phyloP scores from a whole-genome alignment of 1,284 basidiomycete species.

The Sanghuangporus sanghuang region DNA sequence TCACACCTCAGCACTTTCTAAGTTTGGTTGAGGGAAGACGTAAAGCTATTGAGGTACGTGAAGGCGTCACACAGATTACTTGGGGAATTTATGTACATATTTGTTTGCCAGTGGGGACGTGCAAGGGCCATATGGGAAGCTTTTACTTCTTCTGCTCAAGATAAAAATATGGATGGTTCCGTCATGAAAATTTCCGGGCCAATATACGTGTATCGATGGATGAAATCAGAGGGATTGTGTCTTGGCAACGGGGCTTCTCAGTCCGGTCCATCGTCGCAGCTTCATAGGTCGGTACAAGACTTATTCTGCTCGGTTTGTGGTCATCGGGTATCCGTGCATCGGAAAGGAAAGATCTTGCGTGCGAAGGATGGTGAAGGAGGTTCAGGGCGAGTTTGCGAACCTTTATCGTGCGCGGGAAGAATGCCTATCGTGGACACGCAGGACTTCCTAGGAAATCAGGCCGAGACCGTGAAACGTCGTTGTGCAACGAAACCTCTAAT shows the following conservation, averaged over 20 bases:
- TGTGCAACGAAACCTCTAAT: neutral
- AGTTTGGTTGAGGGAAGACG: conserved; percentile 49
- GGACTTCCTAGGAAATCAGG: neutral
- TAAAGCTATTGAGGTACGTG: conserved; percentile 64
- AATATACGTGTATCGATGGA: conserved; percentile 16
- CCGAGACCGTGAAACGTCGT: neutral
- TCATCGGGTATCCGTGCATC: neutral
- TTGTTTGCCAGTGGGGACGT: conserved; percentile 51
- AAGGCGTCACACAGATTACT: conserved; percentile 10
- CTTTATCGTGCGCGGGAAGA: conserved; percentile 4
- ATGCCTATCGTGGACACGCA: conserved; percentile 10
- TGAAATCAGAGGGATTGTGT: conserved; percentile 12
- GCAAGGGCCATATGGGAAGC: conserved; percentile 47
- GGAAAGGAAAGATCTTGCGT: neutral
- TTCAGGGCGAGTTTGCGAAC: neutral
- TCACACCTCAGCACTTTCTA: conserved; percentile 40
- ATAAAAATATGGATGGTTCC: neutral
- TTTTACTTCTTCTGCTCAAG: conserved; percentile 31
- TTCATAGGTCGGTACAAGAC: neutral
- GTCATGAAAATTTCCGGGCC: conserved; percentile 7
- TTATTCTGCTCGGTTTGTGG: conserved; percentile 14
- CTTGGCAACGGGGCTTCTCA: neutral
- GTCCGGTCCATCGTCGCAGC: neutral
- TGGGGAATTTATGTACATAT: neutral
- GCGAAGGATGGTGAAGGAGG: conserved; percentile 1